phyloP scores from a whole-genome alignment of 345 rosid genomes.

The Trapa incisa region DNA sequence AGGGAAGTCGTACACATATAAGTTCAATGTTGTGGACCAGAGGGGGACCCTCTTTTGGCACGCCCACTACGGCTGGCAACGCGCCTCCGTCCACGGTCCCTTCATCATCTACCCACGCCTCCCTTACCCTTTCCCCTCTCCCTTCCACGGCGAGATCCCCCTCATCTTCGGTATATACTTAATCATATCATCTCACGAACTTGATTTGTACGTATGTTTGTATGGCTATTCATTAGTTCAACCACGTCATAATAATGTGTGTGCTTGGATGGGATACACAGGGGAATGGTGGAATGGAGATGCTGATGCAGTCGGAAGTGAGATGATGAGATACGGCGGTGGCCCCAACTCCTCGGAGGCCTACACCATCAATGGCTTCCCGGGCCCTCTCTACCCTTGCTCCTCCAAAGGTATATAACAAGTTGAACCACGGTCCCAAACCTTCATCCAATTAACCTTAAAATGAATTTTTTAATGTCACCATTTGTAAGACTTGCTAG shows the following conservation, averaged over 20 bases:
- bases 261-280: not conserved
- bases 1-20: conserved; percentile 41
- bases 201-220: no score
- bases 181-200: no score
- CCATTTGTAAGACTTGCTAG: no score
- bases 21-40: conserved; percentile 35
- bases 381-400: conserved; percentile 74
- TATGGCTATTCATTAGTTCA: no score
- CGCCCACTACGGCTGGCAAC: conserved; percentile 50
- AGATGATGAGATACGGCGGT: conserved; percentile 31
- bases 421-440: no score
- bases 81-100: conserved; percentile 56
- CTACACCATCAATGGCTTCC: conserved; percentile 60
- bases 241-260: no score
- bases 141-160: conserved; percentile 40
- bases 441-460: no score
- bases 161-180: conserved; percentile 36
- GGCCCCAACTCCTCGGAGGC: conserved; percentile 71
- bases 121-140: conserved; percentile 38
- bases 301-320: conserved; percentile 33
- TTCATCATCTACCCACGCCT: conserved; percentile 43
- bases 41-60: conserved; percentile 53
- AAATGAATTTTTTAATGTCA: no score
- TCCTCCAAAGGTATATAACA: conserved; percentile 39
- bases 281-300: conserved; percentile 69